Evolutionary conservation across 805 yeast genomes (phyloP).

Genomic region (Cyberlindnera maclurae): DNA sequence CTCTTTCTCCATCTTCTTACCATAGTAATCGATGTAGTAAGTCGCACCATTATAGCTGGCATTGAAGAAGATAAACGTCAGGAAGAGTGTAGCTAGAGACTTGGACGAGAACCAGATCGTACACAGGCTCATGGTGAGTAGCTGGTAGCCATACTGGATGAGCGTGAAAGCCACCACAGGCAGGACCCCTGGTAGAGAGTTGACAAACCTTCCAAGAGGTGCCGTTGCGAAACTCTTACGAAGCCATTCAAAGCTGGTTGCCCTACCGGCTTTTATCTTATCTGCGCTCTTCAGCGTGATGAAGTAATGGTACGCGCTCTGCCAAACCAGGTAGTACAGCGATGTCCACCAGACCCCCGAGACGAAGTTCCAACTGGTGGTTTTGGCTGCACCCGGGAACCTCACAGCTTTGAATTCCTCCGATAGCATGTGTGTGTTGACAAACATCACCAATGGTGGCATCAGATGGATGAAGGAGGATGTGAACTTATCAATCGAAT

Average conservation of each 20-base stretch:
- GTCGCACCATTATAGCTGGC: slow-evolving; percentile 95
- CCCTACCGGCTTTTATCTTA: slow-evolving; percentile 77
- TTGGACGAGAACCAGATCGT: slow-evolving; percentile 81
- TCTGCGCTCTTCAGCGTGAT: slow-evolving; percentile 76
- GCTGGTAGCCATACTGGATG: slow-evolving; percentile 82
- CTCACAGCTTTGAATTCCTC: slow-evolving; percentile 42
- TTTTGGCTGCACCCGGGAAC: slow-evolving; percentile 74
- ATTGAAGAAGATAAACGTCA: slow-evolving; percentile 63
- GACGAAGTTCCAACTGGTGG: slow-evolving; percentile 65
- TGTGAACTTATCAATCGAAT: slow-evolving; percentile 87
- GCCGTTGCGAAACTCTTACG: slow-evolving; percentile 63
- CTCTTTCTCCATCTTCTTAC: slow-evolving; percentile 83
- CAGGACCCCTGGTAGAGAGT: slow-evolving; percentile 72
- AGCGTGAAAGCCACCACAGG: slow-evolving; percentile 84
- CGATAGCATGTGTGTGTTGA: slow-evolving; percentile 67
- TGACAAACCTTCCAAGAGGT: slow-evolving; percentile 68
- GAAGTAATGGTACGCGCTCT: slow-evolving; percentile 81
- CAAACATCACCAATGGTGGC: slow-evolving; percentile 86
- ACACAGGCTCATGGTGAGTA: slow-evolving; percentile 80
- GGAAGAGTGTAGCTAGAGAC: slow-evolving; percentile 57
- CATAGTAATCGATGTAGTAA: slow-evolving; percentile 86
- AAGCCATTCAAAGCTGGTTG: slow-evolving; percentile 81
- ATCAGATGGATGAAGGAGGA: slow-evolving; percentile 83
- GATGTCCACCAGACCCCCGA: slow-evolving; percentile 75
- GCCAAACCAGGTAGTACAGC: slow-evolving; percentile 83